Evolutionary conservation across 805 yeast genomes (phyloP), one percentile per base, ranked within the genome.

Genomic region (Yamadazyma paraphyllophila): DNA sequence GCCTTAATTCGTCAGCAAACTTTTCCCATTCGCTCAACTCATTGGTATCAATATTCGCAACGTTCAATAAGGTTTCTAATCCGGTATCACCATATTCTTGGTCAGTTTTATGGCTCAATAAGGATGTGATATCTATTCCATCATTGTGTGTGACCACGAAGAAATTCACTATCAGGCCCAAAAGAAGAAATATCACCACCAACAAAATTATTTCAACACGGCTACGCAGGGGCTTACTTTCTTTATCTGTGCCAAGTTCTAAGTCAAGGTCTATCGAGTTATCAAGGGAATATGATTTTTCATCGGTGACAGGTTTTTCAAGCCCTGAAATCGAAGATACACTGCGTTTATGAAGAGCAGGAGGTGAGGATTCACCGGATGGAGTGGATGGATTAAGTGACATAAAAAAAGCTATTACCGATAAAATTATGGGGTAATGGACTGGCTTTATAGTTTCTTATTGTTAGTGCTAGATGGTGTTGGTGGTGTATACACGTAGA

Each of bases 21-120:
- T 46, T 51, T 24, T 45, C 43, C 52, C 54, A 48, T 31, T 51
- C 54, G 27, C 38, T 45, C 27, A 37, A 12, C 33, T 43, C 47
- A 15, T 39, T 36, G 12, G 11, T 34, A 14, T 35, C 41, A 20
- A 50, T 47, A 29, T 41, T 45, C 13, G 48, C 47, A 24, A 50
- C 45, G 33, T 47, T 34, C 20, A 50, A 37, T 12, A 50, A 36
- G 7, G 35, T 34, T 37, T 40, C 36, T 4, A 45, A 24, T 7
- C 26, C 27, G n/a, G 7, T 29, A 17, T 30, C 32, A 14, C 26
- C 13, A 4, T 10, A 29, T 3, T 10, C 31, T 4, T 29, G 13
- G 11, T 29, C 31, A 29, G 31, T 3, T n/a, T 29, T 29, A 9
- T 3, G 13, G 31, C 4, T 29, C 24, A 20, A 20, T 20, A 20